phyloP scores from a whole-genome alignment of 2,329 filamentous ascomycete species.

The Ilyonectria sp. region DNA sequence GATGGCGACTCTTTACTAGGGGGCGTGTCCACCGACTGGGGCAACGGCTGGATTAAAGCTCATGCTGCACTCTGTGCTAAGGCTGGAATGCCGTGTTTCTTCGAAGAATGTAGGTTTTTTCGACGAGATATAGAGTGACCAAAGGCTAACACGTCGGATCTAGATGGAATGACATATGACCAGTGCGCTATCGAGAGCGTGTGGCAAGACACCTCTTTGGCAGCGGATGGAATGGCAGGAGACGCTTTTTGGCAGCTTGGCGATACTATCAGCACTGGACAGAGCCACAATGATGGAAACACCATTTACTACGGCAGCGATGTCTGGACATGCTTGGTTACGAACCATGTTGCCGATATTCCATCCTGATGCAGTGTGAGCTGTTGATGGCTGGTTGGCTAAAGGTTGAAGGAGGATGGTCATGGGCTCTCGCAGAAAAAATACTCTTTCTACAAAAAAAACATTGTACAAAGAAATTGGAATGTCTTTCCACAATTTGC shows the following conservation, averaged over 20 bases:
- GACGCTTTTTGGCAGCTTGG: constrained; percentile 61
- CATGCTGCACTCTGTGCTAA: constrained; percentile 49
- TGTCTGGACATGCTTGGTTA: constrained; percentile 61
- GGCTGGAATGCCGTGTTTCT: constrained; percentile 50
- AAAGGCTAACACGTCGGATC: constrained; percentile 3
- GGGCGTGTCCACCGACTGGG: constrained; percentile 36
- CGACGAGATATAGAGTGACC: neutral
- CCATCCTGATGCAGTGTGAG: neutral
- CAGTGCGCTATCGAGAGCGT: constrained; percentile 64
- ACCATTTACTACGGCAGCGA: constrained; percentile 61
- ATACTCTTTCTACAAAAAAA: neutral
- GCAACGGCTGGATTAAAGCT: constrained; percentile 38
- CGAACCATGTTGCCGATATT: constrained; percentile 55
- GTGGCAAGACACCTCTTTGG: constrained; percentile 55
- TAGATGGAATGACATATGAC: constrained; percentile 45
- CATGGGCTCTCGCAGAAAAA: neutral
- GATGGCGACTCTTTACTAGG: constrained; percentile 13
- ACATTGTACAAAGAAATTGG: neutral
- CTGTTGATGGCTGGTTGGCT: too few relatives aligned
- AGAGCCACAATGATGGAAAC: constrained; percentile 60
- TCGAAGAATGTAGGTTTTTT: constrained; percentile 51
- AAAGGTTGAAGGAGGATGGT: neutral
- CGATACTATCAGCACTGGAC: constrained; percentile 58
- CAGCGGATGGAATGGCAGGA: constrained; percentile 50
- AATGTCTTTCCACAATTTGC: neutral